phyloP scores from a whole-genome alignment of 2,329 filamentous ascomycete species.

The Pseudofabraea citricarpa region DNA sequence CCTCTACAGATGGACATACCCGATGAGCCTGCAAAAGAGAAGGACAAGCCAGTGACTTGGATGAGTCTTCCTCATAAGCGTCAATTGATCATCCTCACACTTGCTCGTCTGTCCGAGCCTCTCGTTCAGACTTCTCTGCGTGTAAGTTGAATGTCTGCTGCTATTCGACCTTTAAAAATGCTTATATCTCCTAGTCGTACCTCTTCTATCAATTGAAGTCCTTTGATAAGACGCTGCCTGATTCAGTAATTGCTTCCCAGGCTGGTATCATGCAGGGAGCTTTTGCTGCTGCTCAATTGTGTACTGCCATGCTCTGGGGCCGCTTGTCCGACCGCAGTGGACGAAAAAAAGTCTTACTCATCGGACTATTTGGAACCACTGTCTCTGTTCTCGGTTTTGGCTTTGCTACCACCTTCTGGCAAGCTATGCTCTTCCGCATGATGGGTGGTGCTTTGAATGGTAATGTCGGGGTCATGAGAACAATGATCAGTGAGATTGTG shows the following conservation, averaged over 20 bases:
- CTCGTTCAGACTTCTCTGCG: constrained; percentile 66
- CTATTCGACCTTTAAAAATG: background rate
- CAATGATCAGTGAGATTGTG: constrained; percentile 69
- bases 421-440: constrained; percentile 53
- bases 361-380: constrained; percentile 59
- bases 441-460: constrained; percentile 65
- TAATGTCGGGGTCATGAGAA: constrained; percentile 70
- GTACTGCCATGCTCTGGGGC: constrained; percentile 68
- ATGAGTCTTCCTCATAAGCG: constrained; percentile 70
- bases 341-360: constrained; percentile 54
- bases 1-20: constrained; percentile 20
- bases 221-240: constrained; percentile 37
- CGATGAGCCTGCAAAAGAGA: constrained; percentile 10
- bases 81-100: constrained; percentile 72
- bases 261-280: constrained; percentile 64
- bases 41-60: constrained; percentile 54
- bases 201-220: constrained; percentile 71
- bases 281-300: constrained; percentile 63
- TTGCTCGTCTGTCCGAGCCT: constrained; percentile 78
- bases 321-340: constrained; percentile 54
- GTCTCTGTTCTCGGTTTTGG: constrained; percentile 65
- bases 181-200: constrained; percentile 55
- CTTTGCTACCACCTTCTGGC: constrained; percentile 56
- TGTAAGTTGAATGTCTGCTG: constrained; percentile 6
- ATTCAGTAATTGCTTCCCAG: constrained; percentile 54